phyloP scores from a whole-genome alignment of 208 protist species.

The Crithidia brevicula region DNA sequence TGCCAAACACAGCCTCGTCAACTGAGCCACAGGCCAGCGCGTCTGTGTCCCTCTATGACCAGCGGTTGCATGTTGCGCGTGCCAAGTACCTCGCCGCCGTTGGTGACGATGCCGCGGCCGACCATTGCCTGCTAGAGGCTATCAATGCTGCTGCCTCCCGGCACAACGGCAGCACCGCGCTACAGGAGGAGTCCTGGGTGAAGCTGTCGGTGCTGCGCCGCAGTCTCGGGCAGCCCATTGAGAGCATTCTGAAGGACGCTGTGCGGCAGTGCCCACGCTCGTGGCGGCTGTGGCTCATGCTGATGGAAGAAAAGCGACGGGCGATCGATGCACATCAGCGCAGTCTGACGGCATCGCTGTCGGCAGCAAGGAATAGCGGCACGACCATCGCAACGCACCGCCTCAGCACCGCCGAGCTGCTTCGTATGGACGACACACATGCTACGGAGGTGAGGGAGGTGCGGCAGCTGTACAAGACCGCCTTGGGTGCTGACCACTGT shows the following conservation, averaged over 20 bases:
- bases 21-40: too few species aligned
- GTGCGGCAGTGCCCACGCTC: constrained; percentile 50
- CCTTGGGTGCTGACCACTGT: constrained; percentile 55
- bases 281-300: constrained; percentile 70
- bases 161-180: neutral
- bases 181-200: constrained; percentile 56
- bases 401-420: constrained; percentile 5
- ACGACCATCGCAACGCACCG: neutral
- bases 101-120: constrained; percentile 36
- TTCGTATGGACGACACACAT: constrained; percentile 24
- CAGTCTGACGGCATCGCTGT: constrained; percentile 1
- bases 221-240: constrained; percentile 28
- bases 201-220: constrained; percentile 69
- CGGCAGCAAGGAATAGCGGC: neutral
- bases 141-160: constrained; percentile 16
- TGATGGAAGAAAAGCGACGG: constrained; percentile 45
- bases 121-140: constrained; percentile 39
- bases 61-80: constrained; percentile 32
- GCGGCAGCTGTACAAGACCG: constrained; percentile 47
- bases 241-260: constrained; percentile 22
- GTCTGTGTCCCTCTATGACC: neutral
- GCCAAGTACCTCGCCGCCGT: constrained; percentile 53
- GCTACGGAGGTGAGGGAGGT: constrained; percentile 30
- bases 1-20: too few species aligned
- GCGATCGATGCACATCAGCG: constrained; percentile 15